Evolutionary conservation across 306 rosid species (phyloP).

Genomic region (Prunus fruticosa): DNA sequence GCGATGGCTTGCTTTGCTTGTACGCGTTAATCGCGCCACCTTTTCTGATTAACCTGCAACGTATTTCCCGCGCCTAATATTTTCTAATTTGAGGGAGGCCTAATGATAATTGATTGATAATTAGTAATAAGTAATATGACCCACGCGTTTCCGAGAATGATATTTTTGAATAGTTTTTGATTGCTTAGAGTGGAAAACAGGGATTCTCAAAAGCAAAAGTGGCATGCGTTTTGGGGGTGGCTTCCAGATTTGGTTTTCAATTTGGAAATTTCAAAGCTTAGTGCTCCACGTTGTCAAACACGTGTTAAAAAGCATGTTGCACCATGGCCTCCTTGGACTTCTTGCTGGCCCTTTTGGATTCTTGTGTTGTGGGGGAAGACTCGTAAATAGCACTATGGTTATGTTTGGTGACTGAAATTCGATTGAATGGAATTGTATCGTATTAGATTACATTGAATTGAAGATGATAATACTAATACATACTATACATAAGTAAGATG

Average conservation of each 20-base stretch:
- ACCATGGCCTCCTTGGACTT: not conserved
- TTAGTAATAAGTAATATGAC: not conserved
- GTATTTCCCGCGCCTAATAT: constrained; percentile 11
- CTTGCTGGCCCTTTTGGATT: not conserved
- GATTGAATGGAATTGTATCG: no score
- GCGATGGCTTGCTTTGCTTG: constrained; percentile 26
- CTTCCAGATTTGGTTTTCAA: not conserved
- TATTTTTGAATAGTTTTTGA: no score
- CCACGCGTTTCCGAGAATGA: not conserved
- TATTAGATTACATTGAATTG: no score
- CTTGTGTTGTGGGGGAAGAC: not conserved
- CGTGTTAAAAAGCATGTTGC: not conserved
- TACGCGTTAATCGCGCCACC: constrained; percentile 47
- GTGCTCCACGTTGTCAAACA: not conserved
- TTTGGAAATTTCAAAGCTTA: not conserved
- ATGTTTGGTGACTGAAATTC: no score
- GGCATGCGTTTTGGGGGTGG: not conserved
- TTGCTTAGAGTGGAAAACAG: not conserved
- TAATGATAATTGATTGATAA: not conserved
- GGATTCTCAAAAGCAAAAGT: not conserved
- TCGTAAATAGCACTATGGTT: no score
- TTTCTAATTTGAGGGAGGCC: not conserved
- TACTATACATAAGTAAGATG: no score
- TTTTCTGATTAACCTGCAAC: constrained; percentile 19
- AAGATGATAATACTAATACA: no score